Evolutionary conservation across 805 yeast genomes (phyloP), one percentile per base, ranked within the genome.

Genomic region (Yarrowia keelungensis): DNA sequence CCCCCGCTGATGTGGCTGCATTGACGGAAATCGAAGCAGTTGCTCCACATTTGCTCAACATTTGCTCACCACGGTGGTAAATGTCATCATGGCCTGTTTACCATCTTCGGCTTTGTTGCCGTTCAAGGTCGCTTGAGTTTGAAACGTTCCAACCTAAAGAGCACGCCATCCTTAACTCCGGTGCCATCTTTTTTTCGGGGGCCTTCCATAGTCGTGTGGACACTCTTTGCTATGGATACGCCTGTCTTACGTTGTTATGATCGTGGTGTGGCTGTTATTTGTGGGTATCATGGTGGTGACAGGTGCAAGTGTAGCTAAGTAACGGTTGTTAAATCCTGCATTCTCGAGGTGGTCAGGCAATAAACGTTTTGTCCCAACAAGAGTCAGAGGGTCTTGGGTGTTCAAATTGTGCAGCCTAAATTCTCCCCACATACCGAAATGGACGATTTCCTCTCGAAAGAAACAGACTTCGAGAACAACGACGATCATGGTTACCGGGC

Each of bases 11-110:
- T 54, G 46, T 54, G 61, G 61, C 61, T 54, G 61, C 46, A 14
- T 19, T 14, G 19, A 5, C 14, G 5, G 32, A 5, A 26, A 26
- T 26, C 32, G 32, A 26, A 26, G 32, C 32, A 26, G 32, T 26
- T 26, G 32, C 3, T 12, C 32, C 39, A 45, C 38, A 32, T 2
- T 26, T 9, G 10, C 32, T 47, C 50, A 15, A 15, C 38, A 32
- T 50, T 35, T 39, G 46, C 61, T 54, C 61, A 39, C 61, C 14
- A 14, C 36, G 41, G 39, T 35, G 22, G 61, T 54, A 54, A 54
- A 54, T 54, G 61, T 54, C 61, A 54, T 54, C 61, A 54, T 54
- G 61, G 61, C 46, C 61, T 54, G 61, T 54, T 41, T 39, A 54
- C 46, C 61, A 54, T 54, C 46, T 50, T 54, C 61, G 45, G 35